Conservation (phyloP, 2,329 filamentous ascomycete genomes). For the Aureobasidium melanogenum region DNA sequence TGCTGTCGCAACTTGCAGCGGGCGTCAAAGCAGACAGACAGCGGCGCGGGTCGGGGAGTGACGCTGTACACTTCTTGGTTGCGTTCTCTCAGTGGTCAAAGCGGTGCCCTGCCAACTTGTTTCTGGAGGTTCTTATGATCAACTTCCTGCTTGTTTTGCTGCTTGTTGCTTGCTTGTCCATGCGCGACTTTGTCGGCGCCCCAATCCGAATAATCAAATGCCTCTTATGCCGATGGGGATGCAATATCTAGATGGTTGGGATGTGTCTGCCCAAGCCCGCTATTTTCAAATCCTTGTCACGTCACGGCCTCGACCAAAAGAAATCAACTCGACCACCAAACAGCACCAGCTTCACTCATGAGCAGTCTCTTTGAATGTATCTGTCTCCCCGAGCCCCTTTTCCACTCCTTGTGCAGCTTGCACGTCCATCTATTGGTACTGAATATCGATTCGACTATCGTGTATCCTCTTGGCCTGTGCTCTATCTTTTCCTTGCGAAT, state of each 20-base stretch:
- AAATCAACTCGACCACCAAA: not conserved
- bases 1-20: slow-evolving; percentile 1
- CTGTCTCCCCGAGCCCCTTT: not conserved
- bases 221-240: not conserved
- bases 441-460: not conserved
- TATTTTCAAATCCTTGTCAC: not conserved
- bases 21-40: slow-evolving; percentile 4
- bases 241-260: slow-evolving; percentile 4
- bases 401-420: not conserved
- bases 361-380: not conserved
- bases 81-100: not conserved
- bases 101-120: not conserved
- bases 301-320: not conserved
- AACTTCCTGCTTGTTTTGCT: not conserved
- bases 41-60: not conserved
- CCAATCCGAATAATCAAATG: not conserved
- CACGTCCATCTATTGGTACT: not conserved
- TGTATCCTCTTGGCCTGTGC: not conserved
- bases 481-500: not conserved
- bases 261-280: not conserved
- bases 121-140: not conserved
- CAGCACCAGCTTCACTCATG: not conserved
- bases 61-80: not conserved
- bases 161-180: not conserved
- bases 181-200: not conserved